These are phyloP conservation scores for Endothia cerciana DNA, from an alignment of 2,329 filamentous ascomycete genomes.

Conservation along the genomic window DNA sequence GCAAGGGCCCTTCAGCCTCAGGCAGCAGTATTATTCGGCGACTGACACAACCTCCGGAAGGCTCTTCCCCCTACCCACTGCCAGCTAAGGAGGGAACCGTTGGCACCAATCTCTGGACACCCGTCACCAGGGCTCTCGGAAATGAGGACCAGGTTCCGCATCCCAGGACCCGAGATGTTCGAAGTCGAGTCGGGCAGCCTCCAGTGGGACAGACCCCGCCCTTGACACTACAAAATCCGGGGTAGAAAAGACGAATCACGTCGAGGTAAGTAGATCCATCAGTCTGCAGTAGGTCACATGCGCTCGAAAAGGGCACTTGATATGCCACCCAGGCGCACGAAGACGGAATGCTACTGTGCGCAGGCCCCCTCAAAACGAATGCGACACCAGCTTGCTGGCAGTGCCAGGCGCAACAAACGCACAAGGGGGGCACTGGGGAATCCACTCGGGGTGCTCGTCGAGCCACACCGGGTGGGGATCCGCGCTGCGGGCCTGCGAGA, in stretches of 20 bases:
- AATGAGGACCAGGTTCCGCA: background rate
- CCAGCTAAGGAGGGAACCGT: too few relatives aligned
- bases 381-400: background rate
- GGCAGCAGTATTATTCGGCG: background rate
- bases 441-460: conserved; percentile 8
- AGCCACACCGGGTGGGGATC: background rate
- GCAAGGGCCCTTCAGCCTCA: background rate
- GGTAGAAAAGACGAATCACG: conserved; percentile 19
- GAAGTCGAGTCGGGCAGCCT: background rate
- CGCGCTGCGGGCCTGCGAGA: background rate
- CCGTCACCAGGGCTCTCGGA: background rate
- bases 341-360: background rate
- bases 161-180: background rate
- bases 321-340: background rate
- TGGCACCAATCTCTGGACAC: background rate
- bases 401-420: background rate
- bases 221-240: conserved; percentile 14
- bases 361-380: background rate
- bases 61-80: too few relatives aligned
- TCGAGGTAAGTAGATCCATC: background rate
- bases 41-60: background rate
- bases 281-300: conserved; percentile 18
- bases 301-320: background rate
- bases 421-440: too few relatives aligned
- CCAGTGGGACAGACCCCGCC: background rate